A percentile compares a stretch with the other conserved stretches of the same genome.
Conservation (phyloP, 495 filamentous ascomycete genomes). For the Neurospora sp. region DNA sequence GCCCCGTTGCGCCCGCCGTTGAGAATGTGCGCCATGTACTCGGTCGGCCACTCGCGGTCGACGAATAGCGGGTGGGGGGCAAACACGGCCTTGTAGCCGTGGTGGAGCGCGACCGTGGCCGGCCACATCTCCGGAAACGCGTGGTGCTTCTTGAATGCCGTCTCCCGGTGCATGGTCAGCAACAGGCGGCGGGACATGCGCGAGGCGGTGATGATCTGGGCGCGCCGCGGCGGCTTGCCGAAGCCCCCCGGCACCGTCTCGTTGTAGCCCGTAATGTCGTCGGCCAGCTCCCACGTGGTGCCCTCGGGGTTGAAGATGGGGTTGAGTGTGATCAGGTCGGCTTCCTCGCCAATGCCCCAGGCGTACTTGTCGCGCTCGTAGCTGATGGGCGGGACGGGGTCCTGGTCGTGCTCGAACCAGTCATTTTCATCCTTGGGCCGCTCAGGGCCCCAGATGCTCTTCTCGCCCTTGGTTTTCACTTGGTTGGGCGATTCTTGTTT, state of each 20-base stretch:
- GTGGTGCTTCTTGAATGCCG: conserved; percentile 65
- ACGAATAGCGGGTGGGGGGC: conserved; percentile 87
- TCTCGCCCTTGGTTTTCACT: conserved; percentile 38
- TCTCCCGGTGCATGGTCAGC: conserved; percentile 82
- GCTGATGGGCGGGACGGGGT: conserved; percentile 58
- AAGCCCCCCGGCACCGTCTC: conserved; percentile 27
- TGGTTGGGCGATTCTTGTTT: conserved; percentile 19
- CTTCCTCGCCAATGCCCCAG: conserved; percentile 89
- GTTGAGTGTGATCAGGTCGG: conserved; percentile 88
- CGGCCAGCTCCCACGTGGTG: conserved; percentile 77
- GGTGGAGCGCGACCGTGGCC: conserved; percentile 73
- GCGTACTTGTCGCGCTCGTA: conserved; percentile 70
- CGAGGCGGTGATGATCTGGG: conserved; percentile 78
- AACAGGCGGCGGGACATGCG: conserved; percentile 78
- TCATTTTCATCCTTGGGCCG: conserved; percentile 53
- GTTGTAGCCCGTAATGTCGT: conserved; percentile 89
- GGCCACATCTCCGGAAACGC: conserved; percentile 98
- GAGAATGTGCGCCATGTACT: conserved; percentile 70
- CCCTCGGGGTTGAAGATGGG: conserved; percentile 85
- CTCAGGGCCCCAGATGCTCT: conserved; percentile 78
- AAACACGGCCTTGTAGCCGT: conserved; percentile 91
- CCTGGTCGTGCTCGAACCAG: conserved; percentile 57
- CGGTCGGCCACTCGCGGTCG: conserved; percentile 78
- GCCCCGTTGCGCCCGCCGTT: conserved; percentile 80
- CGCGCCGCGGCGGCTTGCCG: conserved; percentile 65